A percentile compares a stretch with the other conserved stretches of the same genome.
Evolutionary conservation across 1,284 basidiomycete species (phyloP).

Genomic region (Puccinia sorghi): DNA sequence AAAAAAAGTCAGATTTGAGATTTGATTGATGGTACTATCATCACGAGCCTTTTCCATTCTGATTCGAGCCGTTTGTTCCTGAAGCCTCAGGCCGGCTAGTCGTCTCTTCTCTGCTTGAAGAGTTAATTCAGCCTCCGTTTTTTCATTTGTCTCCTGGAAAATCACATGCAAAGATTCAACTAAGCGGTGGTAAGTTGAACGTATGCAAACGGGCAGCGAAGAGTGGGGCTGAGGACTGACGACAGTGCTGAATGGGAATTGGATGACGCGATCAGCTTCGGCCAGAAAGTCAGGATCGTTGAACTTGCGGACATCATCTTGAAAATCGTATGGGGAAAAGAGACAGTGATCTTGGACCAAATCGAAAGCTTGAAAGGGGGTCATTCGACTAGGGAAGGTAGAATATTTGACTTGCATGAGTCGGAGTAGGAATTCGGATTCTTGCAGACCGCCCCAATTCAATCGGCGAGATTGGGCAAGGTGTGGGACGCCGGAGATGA

Average conservation of each 20-base stretch:
- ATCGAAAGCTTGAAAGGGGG: conserved; percentile 63
- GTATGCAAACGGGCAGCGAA: no score
- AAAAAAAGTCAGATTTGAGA: not conserved
- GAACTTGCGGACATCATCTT: conserved; percentile 67
- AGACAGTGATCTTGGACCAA: conserved; percentile 77
- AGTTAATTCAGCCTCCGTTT: conserved; percentile 85
- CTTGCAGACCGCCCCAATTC: conserved; percentile 88
- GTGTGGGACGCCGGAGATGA: conserved; percentile 75
- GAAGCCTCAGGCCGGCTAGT: conserved; percentile 81
- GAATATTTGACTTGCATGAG: conserved; percentile 95
- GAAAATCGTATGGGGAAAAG: conserved; percentile 74
- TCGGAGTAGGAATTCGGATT: conserved; percentile 86
- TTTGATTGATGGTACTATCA: not conserved
- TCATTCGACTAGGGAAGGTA: conserved; percentile 69
- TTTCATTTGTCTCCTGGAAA: conserved; percentile 69
- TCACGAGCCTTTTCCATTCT: conserved; percentile 75
- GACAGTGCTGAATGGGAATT: conserved; percentile 77
- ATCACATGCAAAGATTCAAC: not conserved
- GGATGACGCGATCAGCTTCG: conserved; percentile 71
- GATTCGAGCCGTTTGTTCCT: conserved; percentile 87
- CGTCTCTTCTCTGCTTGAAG: conserved; percentile 74
- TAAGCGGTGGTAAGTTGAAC: not conserved
- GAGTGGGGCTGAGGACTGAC: no score
- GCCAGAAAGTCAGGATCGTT: conserved; percentile 68
- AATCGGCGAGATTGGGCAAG: conserved; percentile 77